phyloP scores from a whole-genome alignment of 2,329 filamentous ascomycete species.

The Fusarium graminum region DNA sequence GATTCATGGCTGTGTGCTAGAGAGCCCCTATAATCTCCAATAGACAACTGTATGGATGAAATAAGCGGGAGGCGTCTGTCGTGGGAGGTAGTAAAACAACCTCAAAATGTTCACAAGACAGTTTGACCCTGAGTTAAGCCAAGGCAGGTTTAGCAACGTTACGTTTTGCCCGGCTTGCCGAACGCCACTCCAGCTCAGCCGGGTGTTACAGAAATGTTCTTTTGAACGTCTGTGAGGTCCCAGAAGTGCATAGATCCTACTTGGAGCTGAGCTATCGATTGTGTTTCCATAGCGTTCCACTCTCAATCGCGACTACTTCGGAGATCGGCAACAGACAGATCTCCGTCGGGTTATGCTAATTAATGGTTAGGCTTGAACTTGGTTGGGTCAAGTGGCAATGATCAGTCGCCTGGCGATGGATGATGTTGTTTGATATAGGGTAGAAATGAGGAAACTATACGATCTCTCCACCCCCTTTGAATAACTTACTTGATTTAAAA shows the following conservation, averaged over 20 bases:
- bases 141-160: conserved; percentile 1
- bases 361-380: conserved; percentile 22
- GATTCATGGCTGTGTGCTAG: conserved; percentile 15
- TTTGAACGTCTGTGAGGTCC: background rate
- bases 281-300: conserved; percentile 8
- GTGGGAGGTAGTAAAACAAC: conserved; percentile 29
- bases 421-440: conserved; percentile 7
- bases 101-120: conserved; percentile 2
- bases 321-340: conserved; percentile 37
- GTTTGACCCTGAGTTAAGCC: conserved; percentile 17
- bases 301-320: conserved; percentile 11
- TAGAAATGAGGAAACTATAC: background rate
- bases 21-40: conserved; percentile 11
- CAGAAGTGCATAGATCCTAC: background rate
- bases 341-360: conserved; percentile 10
- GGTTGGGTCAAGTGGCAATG: conserved; percentile 6
- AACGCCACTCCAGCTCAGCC: conserved; percentile 21
- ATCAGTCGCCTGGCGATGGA: background rate
- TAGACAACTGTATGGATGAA: background rate
- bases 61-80: conserved; percentile 16
- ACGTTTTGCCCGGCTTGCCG: background rate
- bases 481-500: no score
- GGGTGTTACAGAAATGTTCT: conserved; percentile 13
- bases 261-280: conserved; percentile 1
- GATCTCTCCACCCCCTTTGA: no score